These are phyloP conservation scores for Suillus occidentalis DNA, from an alignment of 768 basidiomycete species.

Conservation along the genomic window DNA sequence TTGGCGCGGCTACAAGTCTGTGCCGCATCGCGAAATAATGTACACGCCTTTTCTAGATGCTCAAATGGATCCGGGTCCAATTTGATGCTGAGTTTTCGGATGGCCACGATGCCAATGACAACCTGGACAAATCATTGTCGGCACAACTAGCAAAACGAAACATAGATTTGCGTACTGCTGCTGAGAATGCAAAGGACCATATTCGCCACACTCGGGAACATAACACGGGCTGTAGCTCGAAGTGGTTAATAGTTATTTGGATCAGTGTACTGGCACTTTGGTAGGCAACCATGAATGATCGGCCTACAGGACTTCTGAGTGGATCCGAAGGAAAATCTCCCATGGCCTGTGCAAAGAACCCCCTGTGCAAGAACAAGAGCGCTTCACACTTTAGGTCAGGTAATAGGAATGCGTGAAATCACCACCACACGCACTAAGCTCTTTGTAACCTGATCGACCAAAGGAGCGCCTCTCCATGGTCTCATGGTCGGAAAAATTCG, in stretches of 20 bases:
- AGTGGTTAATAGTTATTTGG: slow-evolving; percentile 41
- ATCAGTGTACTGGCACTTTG: slow-evolving; percentile 49
- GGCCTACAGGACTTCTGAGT: slow-evolving; percentile 44
- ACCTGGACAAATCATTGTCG: slow-evolving; percentile 34
- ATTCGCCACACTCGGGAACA: slow-evolving; percentile 56
- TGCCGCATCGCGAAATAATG: slow-evolving; percentile 45
- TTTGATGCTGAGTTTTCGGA: slow-evolving; percentile 41
- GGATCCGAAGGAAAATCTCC: slow-evolving; percentile 48
- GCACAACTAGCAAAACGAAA: background rate
- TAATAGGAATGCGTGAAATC: background rate
- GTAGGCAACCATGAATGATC: slow-evolving; percentile 54
- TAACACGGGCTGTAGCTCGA: slow-evolving; percentile 43
- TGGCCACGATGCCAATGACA: slow-evolving; percentile 55
- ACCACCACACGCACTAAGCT: slow-evolving; percentile 36
- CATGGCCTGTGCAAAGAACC: slow-evolving; percentile 58
- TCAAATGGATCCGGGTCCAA: slow-evolving; percentile 46
- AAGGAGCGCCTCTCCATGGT: slow-evolving; percentile 43
- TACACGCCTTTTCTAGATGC: slow-evolving; percentile 47
- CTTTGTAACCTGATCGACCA: slow-evolving; percentile 45
- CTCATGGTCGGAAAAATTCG: slow-evolving; percentile 28
- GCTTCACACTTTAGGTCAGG: slow-evolving; percentile 33
- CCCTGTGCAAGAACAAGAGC: slow-evolving; percentile 54
- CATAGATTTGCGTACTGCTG: slow-evolving; percentile 42
- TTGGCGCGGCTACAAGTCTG: slow-evolving; percentile 50
- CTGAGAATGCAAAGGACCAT: slow-evolving; percentile 57